These are phyloP conservation scores for Ganoderma lingzhi DNA, from an alignment of 1,284 basidiomycete genomes.

Conservation along the genomic window DNA sequence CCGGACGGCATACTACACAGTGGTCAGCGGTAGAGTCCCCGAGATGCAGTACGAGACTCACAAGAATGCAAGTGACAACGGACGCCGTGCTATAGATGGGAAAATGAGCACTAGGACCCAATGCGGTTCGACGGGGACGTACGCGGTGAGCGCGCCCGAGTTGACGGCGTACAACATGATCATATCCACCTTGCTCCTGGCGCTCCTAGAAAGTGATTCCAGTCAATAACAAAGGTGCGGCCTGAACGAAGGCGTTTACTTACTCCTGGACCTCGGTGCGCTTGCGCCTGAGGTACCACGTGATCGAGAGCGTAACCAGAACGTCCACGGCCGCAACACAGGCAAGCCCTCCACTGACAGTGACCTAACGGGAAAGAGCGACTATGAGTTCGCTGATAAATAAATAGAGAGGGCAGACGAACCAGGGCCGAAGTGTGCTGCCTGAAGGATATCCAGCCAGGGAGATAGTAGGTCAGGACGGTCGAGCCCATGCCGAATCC, in stretches of 20 bases:
- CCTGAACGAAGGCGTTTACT: background rate
- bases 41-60: slow-evolving; percentile 4
- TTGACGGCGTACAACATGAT: slow-evolving; percentile 31
- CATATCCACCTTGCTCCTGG: slow-evolving; percentile 23
- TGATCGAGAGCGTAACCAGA: slow-evolving; percentile 27
- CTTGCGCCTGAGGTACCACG: slow-evolving; percentile 24
- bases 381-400: background rate
- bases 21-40: background rate
- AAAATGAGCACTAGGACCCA: background rate
- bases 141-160: slow-evolving; percentile 30
- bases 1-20: slow-evolving; percentile 18
- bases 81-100: slow-evolving; percentile 14
- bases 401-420: background rate
- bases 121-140: background rate
- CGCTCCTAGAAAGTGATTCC: slow-evolving; percentile 7
- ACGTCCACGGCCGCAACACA: slow-evolving; percentile 27
- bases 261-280: slow-evolving; percentile 24
- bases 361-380: slow-evolving; percentile 8
- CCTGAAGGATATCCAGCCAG: slow-evolving; percentile 23
- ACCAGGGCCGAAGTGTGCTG: slow-evolving; percentile 20
- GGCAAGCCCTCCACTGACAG: slow-evolving; percentile 26
- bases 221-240: background rate
- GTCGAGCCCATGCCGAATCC: slow-evolving; percentile 27
- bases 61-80: slow-evolving; percentile 24
- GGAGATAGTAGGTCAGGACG: slow-evolving; percentile 22